phyloP scores from a whole-genome alignment of 352 stramenopile species.

The Phytopythium oedochilum region DNA sequence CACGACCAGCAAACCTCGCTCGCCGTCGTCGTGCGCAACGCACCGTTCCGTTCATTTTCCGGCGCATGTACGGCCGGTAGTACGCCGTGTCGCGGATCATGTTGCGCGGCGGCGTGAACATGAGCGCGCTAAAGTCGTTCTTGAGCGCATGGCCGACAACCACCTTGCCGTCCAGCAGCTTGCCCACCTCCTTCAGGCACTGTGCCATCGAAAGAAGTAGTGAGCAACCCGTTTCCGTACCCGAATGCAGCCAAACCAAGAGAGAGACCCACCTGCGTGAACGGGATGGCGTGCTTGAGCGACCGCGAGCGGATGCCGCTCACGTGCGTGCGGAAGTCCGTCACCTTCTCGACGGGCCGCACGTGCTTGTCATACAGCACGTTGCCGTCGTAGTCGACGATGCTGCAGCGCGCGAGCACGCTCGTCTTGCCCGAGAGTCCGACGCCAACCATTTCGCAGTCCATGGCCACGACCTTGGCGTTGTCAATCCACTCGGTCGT shows the following conservation, averaged over 20 bases:
- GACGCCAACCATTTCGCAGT: slow-evolving; percentile 89
- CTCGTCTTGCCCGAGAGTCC: slow-evolving; percentile 71
- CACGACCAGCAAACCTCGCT: no score
- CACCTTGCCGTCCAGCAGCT: slow-evolving; percentile 78
- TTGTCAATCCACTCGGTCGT: slow-evolving; percentile 80
- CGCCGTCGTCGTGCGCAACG: slow-evolving; percentile 1
- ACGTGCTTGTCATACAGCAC: slow-evolving; percentile 86
- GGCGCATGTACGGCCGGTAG: slow-evolving; percentile 84
- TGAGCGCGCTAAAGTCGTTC: slow-evolving; percentile 86
- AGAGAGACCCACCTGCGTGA: slow-evolving; percentile 43
- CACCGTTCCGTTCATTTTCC: slow-evolving; percentile 82
- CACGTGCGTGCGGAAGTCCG: slow-evolving; percentile 83
- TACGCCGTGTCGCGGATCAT: slow-evolving; percentile 80
- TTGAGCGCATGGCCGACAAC: slow-evolving; percentile 77
- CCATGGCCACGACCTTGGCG: slow-evolving; percentile 71
- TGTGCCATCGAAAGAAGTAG: slow-evolving; percentile 1
- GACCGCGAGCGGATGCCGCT: slow-evolving; percentile 73
- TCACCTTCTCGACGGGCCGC: slow-evolving; percentile 79
- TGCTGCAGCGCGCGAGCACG: slow-evolving; percentile 82
- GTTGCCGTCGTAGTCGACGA: slow-evolving; percentile 79
- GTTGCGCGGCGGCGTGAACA: slow-evolving; percentile 79
- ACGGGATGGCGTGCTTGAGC: slow-evolving; percentile 73
- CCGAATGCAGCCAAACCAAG: no score
- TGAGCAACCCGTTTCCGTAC: no score
- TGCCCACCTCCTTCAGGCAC: slow-evolving; percentile 81